Evolutionary conservation across 2,329 filamentous ascomycete species (phyloP).

Genomic region (Septoria petroselini): DNA sequence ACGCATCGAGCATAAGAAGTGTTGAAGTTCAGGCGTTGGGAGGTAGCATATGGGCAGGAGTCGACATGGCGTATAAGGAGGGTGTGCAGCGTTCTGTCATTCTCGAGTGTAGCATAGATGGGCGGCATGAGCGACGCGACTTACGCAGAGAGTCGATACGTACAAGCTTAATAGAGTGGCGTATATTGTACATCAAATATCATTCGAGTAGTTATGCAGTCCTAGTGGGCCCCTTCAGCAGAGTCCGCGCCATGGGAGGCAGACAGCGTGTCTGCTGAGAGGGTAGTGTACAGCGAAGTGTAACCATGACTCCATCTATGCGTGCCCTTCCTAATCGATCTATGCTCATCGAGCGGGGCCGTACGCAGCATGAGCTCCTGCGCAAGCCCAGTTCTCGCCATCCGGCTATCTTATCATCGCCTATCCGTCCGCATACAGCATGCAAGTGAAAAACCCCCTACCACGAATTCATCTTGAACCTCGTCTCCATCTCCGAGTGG

Average conservation of each 20-base stretch:
- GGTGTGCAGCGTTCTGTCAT: not conserved
- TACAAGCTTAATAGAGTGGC: not conserved
- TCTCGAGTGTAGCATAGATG: not conserved
- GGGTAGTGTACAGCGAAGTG: slow-evolving; percentile 20
- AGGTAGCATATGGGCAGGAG: slow-evolving; percentile 1
- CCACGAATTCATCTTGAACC: slow-evolving; percentile 70
- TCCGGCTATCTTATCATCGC: slow-evolving; percentile 9
- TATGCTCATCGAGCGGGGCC: not conserved
- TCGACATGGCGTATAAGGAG: not conserved
- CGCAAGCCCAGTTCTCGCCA: slow-evolving; percentile 1
- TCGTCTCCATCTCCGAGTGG: slow-evolving; percentile 91
- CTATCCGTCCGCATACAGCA: slow-evolving; percentile 1
- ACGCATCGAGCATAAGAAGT: not conserved
- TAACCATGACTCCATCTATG: slow-evolving; percentile 10
- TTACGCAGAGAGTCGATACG: slow-evolving; percentile 3
- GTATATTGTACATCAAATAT: not conserved
- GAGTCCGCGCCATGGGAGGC: not conserved
- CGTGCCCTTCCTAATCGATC: not conserved
- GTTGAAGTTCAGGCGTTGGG: not conserved
- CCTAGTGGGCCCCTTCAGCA: not conserved
- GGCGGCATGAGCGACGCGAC: slow-evolving; percentile 1
- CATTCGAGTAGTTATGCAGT: slow-evolving; percentile 7
- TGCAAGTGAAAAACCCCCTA: slow-evolving; percentile 24
- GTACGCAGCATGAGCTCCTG: too few species aligned
- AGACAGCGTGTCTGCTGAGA: not conserved